Base-by-base conservation (phyloP, 2,329 filamentous ascomycete genomes). In the Aspergillus amoenus region DNA sequence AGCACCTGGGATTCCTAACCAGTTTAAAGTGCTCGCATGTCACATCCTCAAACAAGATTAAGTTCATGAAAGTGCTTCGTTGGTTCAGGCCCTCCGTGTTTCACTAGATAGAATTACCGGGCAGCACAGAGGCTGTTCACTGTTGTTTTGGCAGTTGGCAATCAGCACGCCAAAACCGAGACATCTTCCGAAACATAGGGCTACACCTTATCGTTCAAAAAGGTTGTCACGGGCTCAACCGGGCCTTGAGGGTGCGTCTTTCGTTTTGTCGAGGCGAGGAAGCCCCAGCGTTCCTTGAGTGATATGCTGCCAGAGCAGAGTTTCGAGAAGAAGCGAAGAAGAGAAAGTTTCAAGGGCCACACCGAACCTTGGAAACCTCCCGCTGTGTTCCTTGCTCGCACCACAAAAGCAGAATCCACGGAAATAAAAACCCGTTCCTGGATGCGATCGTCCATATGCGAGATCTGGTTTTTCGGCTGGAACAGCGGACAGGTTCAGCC, bases 401-500 rank as follows among this genome's bases (percentile, higher is more conserved):
- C 30, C 15, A 17, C 22, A 48, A 8, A 55, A 49, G 42, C 41
- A 50, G 7, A 24, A 51, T 34, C 43, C 48, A 56, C 43, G 37
- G 34, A 52, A 45, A 40, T 46, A 30, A 47, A 27, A 47, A 53
- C 42, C 51, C 43, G 43, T 44, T 40, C 43, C 42, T 44, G 51
- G 12, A 24, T 46, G 39, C 43, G 55, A 57, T 57, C 55, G 15
- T 43, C 49, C 39, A 49, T 34, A 18, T 32, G 47, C 37, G 49
- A 57, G 52, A 52, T 51, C 34, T 39, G 30, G 18, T 30, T 15
- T 42, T 49, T 48, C 17, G 37, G 37, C 40, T 37, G 27, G 27
- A 32, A 17, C 55, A 48, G 39, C 9, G 13, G 17, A 48, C 45
- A 40, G 39, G 46, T 44, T 54, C 55, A 54, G 55, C 55, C 55